A percentile compares a stretch with the other conserved stretches of the same genome.
These are phyloP conservation scores for Blastobotrys arbuscula DNA, from an alignment of 1,139 yeast genomes.

Conservation along the genomic window DNA sequence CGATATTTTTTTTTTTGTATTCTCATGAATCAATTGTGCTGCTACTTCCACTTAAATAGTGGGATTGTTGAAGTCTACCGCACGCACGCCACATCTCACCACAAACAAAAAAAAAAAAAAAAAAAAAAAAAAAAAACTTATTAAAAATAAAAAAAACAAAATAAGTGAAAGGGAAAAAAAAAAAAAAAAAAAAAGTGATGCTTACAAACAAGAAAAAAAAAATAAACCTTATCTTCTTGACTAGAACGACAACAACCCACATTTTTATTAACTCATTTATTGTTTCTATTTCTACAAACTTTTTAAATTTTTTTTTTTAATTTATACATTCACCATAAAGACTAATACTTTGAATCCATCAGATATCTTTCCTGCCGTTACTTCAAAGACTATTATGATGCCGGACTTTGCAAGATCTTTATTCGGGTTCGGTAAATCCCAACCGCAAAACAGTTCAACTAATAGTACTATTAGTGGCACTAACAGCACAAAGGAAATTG, in stretches of 20 bases:
- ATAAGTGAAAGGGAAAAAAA: too few species aligned
- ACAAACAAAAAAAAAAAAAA: too few species aligned
- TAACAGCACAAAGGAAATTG: background rate
- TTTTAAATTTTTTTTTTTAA: background rate
- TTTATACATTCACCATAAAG: background rate
- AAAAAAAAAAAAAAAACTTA: too few species aligned
- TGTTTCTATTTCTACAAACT: background rate
- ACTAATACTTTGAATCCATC: background rate
- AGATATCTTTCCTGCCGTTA: constrained; percentile 1
- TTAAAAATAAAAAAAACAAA: too few species aligned
- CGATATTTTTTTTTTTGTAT: too few species aligned
- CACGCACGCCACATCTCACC: too few species aligned
- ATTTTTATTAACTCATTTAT: background rate
- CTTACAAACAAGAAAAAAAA: background rate
- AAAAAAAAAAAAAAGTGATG: background rate
- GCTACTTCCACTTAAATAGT: too few species aligned
- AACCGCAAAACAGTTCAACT: background rate
- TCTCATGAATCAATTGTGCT: too few species aligned
- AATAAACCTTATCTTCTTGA: too few species aligned
- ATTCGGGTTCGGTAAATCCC: constrained; percentile 22
- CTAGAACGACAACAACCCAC: too few species aligned
- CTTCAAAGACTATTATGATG: constrained; percentile 18
- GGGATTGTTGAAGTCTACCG: too few species aligned
- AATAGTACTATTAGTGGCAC: background rate
- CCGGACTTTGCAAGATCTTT: constrained; percentile 31